These are phyloP conservation scores for Cutaneotrichosporon sp. DNA, from an alignment of 1,284 basidiomycete species.

Conservation along the genomic window DNA sequence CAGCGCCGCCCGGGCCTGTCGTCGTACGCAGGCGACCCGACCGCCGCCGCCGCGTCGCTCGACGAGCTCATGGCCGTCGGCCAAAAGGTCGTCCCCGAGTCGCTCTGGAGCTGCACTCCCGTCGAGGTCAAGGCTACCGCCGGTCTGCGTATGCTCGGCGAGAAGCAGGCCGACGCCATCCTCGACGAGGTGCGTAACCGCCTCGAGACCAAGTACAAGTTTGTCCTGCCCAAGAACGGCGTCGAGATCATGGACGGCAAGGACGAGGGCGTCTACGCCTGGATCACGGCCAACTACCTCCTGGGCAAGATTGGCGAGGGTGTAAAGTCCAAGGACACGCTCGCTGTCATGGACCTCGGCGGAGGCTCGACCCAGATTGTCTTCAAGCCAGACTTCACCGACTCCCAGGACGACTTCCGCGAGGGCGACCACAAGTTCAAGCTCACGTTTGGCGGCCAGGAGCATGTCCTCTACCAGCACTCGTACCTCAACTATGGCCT, in stretches of 20 bases:
- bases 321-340: slow-evolving; percentile 56
- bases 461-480: slow-evolving; percentile 80
- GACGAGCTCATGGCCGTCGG: slow-evolving; percentile 79
- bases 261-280: slow-evolving; percentile 95
- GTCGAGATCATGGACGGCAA: slow-evolving; percentile 93
- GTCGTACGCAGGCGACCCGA: slow-evolving; percentile 56
- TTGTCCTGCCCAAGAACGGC: slow-evolving; percentile 58
- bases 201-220: slow-evolving; percentile 65
- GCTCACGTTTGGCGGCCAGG: slow-evolving; percentile 66
- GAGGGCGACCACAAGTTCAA: slow-evolving; percentile 93
- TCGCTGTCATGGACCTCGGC: slow-evolving; percentile 92
- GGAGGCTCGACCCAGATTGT: slow-evolving; percentile 98
- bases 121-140: slow-evolving; percentile 94
- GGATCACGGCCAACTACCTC: slow-evolving; percentile 97
- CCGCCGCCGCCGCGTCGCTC: slow-evolving; percentile 71
- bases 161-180: slow-evolving; percentile 64
- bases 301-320: slow-evolving; percentile 64
- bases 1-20: slow-evolving; percentile 79
- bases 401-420: slow-evolving; percentile 52
- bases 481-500: slow-evolving; percentile 95
- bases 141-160: slow-evolving; percentile 73
- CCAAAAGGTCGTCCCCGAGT: slow-evolving; percentile 65
- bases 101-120: slow-evolving; percentile 69
- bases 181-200: slow-evolving; percentile 67
- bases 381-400: slow-evolving; percentile 72